Evolutionary conservation across 75 land plant species (phyloP), one percentile per base, ranked within the genome.

Genomic region (Cupressus sempervirens): DNA sequence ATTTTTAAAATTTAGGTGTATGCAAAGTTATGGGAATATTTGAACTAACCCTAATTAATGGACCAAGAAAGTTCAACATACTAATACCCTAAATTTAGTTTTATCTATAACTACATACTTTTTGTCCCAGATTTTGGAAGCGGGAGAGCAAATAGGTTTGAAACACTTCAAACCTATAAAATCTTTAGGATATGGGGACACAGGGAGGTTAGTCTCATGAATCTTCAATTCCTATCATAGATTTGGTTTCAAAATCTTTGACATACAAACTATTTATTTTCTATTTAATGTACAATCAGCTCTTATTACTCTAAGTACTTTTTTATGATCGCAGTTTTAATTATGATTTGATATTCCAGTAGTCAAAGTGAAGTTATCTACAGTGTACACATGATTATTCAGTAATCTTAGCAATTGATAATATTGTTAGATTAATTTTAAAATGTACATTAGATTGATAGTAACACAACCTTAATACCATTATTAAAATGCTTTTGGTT

Each of bases 171-270:
- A 88, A 79, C 99, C 99, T 23, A 74, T 97, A 67, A 95, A 92
- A 74, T 93, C 96, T 14, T 91, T 97, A 86, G 98, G 99, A 54
- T 95, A 91, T 88, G 99, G 99, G 82, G 99, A 97, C 79, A 97
- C 99, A 72, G 98, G 99, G 80, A 97, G 97, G 99, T 97, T 81
- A 48, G 85, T 88, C 83, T 26, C 84, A 46, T 73, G 18, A 72
- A 84, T 13, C 15, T 70, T 16, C 76, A 84, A 30, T 70, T 32
- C 32, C 74, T 70, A 30, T 70, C 35, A 70, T 70, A 32, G 35
- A 70, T 9, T 70, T 70, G 11, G 3, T 70, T 32, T 30, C 35
- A 23, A 62, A 20, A 62, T 70, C 13, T 29, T 70, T 70, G 32
- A 11, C 14, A 30, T 30, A 70, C 11, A 70, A 70, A 32, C 3